A percentile compares a stretch with the other conserved stretches of the same genome.
phyloP scores from a whole-genome alignment of 495 filamentous ascomycete genomes.

The Astrothelium subdiscretum region DNA sequence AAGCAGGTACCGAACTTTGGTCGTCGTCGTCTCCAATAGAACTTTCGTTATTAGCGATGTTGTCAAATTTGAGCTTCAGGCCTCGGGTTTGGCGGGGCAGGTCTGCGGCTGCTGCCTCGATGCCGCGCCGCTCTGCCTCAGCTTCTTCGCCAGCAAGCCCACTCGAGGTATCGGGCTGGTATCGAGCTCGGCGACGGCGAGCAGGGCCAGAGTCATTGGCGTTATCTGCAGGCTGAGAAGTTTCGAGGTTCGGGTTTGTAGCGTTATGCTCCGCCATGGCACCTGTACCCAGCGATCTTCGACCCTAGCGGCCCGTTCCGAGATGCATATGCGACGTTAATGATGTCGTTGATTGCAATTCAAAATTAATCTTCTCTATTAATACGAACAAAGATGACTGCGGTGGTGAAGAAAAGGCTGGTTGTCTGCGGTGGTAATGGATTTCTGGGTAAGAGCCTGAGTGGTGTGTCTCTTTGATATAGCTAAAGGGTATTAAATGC shows the following conservation, averaged over 20 bases:
- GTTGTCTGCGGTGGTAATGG: constrained; percentile 90
- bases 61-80: background rate
- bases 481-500: background rate
- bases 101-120: background rate
- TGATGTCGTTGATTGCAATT: background rate
- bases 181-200: background rate
- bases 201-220: background rate
- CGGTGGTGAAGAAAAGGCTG: constrained; percentile 50
- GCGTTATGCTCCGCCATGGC: background rate
- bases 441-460: constrained; percentile 54
- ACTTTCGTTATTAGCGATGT: background rate
- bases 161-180: background rate
- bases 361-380: background rate
- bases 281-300: background rate
- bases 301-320: background rate
- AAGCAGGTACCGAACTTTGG: background rate
- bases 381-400: constrained; percentile 22
- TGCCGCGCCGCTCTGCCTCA: background rate
- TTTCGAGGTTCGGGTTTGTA: too few species aligned
- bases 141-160: background rate
- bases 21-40: background rate
- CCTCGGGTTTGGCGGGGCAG: background rate
- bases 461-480: background rate
- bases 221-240: too few species aligned
- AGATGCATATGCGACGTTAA: background rate